Evolutionary conservation across 306 rosid genomes (phyloP), one percentile per base, ranked within the genome.

Genomic region (Chamaecrista fasciculata): DNA sequence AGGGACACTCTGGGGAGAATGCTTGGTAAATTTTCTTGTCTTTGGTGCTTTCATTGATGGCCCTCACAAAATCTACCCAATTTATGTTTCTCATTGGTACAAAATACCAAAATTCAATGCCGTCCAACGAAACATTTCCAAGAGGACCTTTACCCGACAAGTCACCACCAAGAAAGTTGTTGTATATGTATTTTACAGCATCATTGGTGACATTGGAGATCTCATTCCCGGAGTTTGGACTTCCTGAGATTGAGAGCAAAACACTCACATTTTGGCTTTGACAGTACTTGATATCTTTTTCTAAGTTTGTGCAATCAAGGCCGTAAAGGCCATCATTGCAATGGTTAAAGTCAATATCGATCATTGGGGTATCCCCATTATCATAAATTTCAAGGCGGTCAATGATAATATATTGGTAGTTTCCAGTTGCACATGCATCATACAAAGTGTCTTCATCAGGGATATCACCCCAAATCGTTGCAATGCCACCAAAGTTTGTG

Each of bases 401-500:
- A 37, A 84, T 10, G 68, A 56, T 71, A 6, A 84, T 75, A 28
- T 53, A 39, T 3, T 39, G n/a, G 61, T 78, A 81, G 39, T 25
- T 80, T 23, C 82, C 74, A 0, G 83, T 75, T 51, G 83, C 73
- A 24, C 89, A 84, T 15, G 89, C 75, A n/a, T 75, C 69, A 0
- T 57, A 18, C 5, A 84, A 60, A 37, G 83, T 81, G 21, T 83
- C 82, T 67, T 80, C 85, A 5, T n/a, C n/a, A n/a, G n/a, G n/a
- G 20, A 7, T 8, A 56, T 83, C 81, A 42, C 85, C 85, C 81
- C 85, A 80, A 16, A 80, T 80, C 36, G 74, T 40, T 9, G 81
- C 78, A 4, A 80, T 71, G 15, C 65, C 75, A 1, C 70, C 72
- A 0, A 4, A n/a, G n/a, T n/a, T n/a, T n/a, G n/a, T 5, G 46